These are phyloP conservation scores for Cyphellophora europaea DNA, from an alignment of 2,329 filamentous ascomycete genomes.

Conservation along the genomic window DNA sequence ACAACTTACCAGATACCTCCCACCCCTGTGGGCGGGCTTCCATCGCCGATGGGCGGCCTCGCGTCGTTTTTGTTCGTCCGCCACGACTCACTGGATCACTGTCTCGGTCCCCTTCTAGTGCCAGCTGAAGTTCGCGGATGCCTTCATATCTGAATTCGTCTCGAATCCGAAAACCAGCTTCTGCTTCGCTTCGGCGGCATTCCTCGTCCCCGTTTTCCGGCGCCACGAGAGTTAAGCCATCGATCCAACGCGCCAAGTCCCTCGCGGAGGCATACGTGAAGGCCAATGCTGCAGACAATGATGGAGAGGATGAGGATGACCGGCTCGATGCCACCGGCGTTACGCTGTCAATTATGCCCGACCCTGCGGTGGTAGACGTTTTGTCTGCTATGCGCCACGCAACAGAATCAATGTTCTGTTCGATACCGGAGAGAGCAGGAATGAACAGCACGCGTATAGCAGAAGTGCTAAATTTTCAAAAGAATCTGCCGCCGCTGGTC, in stretches of 20 bases:
- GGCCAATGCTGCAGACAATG: too few relatives aligned
- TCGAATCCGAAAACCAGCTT: conserved; percentile 33
- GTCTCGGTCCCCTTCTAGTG: too few relatives aligned
- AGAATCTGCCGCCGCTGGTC: conserved; percentile 46
- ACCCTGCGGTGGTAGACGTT: conserved; percentile 38
- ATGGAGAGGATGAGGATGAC: conserved; percentile 18
- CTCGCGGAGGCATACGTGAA: conserved; percentile 11
- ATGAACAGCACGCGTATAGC: conserved; percentile 55
- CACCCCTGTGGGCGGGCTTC: too few relatives aligned
- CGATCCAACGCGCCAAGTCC: conserved; percentile 19
- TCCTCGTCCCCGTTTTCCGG: conserved; percentile 31
- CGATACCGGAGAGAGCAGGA: conserved; percentile 47
- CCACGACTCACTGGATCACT: too few relatives aligned
- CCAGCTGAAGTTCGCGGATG: too few relatives aligned
- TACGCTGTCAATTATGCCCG: conserved; percentile 38
- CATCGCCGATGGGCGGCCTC: too few relatives aligned
- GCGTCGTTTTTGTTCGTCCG: too few relatives aligned
- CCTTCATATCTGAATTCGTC: conserved; percentile 38
- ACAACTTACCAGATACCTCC: too few relatives aligned
- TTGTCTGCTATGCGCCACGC: conserved; percentile 46
- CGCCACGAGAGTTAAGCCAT: conserved; percentile 31
- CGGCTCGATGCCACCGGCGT: conserved; percentile 43
- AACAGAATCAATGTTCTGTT: conserved; percentile 43
- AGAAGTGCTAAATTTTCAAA: conserved; percentile 48
- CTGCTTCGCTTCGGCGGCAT: conserved; percentile 19